Conservation (phyloP, 768 basidiomycete species). For the Infundibulicybe gibba region DNA sequence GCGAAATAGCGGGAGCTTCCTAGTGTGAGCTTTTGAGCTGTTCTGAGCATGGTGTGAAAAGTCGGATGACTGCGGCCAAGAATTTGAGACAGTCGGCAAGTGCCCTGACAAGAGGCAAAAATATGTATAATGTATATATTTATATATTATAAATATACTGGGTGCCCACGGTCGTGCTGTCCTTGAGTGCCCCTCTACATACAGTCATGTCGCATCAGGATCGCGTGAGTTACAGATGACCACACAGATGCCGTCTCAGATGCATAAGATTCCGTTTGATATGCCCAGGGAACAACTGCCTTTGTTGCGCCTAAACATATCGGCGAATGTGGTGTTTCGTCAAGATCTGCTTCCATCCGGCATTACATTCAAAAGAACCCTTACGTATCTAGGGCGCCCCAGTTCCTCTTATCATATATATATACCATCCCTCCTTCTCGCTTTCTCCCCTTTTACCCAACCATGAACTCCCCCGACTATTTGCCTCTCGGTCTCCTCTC, state of each 20-base stretch:
- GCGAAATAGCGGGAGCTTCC: no score
- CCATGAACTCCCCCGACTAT: conserved; percentile 9
- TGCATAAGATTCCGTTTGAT: not conserved
- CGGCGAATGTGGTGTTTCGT: conserved; percentile 10
- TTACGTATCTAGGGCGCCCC: conserved; percentile 26
- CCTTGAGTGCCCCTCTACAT: conserved; percentile 6
- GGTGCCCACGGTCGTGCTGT: conserved; percentile 11
- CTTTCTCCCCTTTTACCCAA: conserved; percentile 13
- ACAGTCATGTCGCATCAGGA: conserved; percentile 2
- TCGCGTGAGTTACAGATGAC: not conserved
- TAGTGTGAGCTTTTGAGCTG: no score
- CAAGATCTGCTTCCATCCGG: conserved; percentile 12
- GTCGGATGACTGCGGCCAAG: not conserved
- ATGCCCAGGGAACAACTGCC: conserved; percentile 2
- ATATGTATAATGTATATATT: conserved; percentile 4
- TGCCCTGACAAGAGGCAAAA: not conserved
- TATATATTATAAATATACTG: conserved; percentile 8
- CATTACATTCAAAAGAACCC: conserved; percentile 13
- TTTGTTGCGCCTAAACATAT: conserved; percentile 4
- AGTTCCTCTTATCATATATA: conserved; percentile 22
- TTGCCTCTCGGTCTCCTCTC: conserved; percentile 9
- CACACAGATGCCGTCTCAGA: not conserved
- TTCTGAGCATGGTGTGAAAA: no score
- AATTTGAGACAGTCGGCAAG: not conserved
- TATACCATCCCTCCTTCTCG: conserved; percentile 13